phyloP scores from a whole-genome alignment of 176 grass and related monocot species.

The Poa annua region DNA sequence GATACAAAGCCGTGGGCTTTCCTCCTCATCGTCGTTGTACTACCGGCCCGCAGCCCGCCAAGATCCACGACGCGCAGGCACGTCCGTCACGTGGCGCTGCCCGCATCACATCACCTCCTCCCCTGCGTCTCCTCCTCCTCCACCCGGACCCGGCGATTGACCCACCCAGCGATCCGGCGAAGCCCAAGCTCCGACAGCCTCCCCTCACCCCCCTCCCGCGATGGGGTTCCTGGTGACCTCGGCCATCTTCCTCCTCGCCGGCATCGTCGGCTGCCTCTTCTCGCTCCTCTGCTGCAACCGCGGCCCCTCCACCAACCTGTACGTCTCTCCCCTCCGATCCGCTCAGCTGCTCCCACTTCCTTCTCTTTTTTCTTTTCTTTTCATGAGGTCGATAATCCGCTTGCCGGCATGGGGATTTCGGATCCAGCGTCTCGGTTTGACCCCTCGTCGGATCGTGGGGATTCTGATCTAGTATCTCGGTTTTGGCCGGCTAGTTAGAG shows the following conservation, averaged over 20 bases:
- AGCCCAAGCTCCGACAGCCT: neutral
- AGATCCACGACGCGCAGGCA: neutral
- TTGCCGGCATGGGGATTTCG: neutral
- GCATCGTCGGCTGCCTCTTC: slow-evolving; percentile 48
- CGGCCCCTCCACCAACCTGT: slow-evolving; percentile 69
- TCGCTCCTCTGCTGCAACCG: slow-evolving; percentile 73
- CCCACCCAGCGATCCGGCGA: slow-evolving; percentile 22
- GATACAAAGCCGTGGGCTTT: neutral
- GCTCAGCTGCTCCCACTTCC: no score
- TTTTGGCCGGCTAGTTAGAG: neutral
- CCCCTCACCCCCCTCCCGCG: neutral
- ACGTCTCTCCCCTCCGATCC: neutral
- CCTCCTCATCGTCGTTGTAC: neutral
- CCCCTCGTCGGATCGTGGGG: slow-evolving; percentile 10
- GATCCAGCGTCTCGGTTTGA: neutral
- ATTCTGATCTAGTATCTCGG: slow-evolving; percentile 35
- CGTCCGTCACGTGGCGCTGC: slow-evolving; percentile 35
- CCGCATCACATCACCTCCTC: neutral
- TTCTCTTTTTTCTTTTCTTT: no score
- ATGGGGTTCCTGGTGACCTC: slow-evolving; percentile 73
- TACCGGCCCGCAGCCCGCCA: neutral
- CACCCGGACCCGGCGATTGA: neutral
- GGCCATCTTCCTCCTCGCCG: slow-evolving; percentile 59
- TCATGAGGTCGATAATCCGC: neutral
- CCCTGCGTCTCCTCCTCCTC: neutral